Base-by-base conservation (phyloP, 1,284 basidiomycete genomes). In the Leccinum angustisporum region DNA sequence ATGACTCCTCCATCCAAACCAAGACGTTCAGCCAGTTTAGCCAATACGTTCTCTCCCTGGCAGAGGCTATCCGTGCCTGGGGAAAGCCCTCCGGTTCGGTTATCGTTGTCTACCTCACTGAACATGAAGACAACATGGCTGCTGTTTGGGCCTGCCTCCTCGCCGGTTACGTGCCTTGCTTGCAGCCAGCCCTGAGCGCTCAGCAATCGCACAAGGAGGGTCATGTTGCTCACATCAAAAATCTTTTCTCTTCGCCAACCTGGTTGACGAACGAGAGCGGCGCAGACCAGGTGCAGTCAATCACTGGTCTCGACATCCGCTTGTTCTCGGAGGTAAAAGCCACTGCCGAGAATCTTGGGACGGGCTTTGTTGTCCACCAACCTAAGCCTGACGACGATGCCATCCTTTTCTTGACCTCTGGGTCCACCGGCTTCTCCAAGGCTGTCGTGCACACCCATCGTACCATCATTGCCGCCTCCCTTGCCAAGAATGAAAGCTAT, bases 41-140 rank as follows among this genome's bases (percentile, higher is more conserved):
- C 9, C 62, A 66, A 31, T 50, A 60, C 54, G 66, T 57, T 14
- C 62, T 61, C 40, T 67, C 62, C 43, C 66, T 72, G 0, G 72
- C 65, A 27, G 67, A 63, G 7, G 70, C 55, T 27, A 57, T 59
- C 54, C 68, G 36, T 36, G 61, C 61, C 14, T 68, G 51, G 69
- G 57, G 50, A 1, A 76, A 69, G 34, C 71, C 74, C 18, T 5
- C 61, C 1, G 75, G 74, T 2, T 75, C 74, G 3, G 34, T 73
- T n/a, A 13, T 75, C 7, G 61, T 73, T 6, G 63, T 72, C 7
- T 75, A 75, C 56, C 61, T 72, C 10, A 72, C 70, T 2, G 72
- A 72, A 21, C 74, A 75, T 34, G 72, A 75, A 50, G 71, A 72
- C 50, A 75, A 75, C 38, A 72, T 75, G 71, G 66, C 66, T 4